These are phyloP conservation scores for Globisporangium carolinianum DNA, from an alignment of 352 stramenopile species.

Conservation along the genomic window DNA sequence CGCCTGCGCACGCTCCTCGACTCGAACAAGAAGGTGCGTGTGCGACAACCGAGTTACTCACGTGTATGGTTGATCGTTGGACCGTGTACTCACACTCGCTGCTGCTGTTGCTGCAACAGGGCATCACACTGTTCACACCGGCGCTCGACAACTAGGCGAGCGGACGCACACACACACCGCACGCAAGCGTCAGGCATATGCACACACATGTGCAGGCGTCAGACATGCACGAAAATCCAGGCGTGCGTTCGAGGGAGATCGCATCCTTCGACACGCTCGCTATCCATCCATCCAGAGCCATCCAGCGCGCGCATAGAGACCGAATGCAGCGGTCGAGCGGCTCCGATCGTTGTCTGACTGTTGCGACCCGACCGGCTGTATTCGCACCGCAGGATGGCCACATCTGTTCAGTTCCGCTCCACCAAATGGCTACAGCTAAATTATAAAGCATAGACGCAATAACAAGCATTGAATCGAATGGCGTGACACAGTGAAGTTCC, in stretches of 20 bases:
- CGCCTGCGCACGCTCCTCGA: constrained; percentile 53
- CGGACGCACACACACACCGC: neutral
- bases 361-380: no score
- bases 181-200: no score
- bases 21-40: constrained; percentile 36
- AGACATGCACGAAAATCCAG: no score
- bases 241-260: neutral
- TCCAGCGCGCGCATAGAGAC: neutral
- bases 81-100: neutral
- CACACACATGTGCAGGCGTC: no score
- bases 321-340: no score
- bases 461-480: neutral
- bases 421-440: neutral
- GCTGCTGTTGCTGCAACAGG: constrained; percentile 1
- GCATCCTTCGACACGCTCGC: neutral
- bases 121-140: constrained; percentile 15
- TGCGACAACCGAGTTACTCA: neutral
- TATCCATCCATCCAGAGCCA: neutral
- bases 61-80: neutral
- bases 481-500: neutral
- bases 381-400: no score
- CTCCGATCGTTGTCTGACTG: no score
- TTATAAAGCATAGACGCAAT: neutral
- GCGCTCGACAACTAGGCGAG: constrained; percentile 10
- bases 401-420: neutral